Base-by-base conservation (phyloP, 202 grass and related monocot species). In the Brachypodium distachyon region DNA sequence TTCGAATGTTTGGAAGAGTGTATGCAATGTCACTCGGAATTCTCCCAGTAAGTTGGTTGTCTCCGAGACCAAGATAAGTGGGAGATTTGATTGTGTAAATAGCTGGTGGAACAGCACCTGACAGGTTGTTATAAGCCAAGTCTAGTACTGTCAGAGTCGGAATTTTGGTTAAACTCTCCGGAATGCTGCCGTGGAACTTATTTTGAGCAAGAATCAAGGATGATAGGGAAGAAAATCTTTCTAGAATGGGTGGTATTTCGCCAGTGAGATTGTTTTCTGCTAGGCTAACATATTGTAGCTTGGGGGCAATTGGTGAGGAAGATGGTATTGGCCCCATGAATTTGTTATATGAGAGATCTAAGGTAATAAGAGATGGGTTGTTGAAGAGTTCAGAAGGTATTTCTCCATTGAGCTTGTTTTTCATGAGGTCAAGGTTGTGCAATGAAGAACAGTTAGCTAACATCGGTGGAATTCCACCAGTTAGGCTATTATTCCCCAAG, bases 281-380 rank as follows among this genome's bases (percentile, higher is more conserved):
- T 17, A 85, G 3, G 12, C 9, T 41, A 3, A 76, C 0, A 19
- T 12, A n/a, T 0, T n/a, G 13, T 26, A 70, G 4, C 5, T 21
- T 48, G 34, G 33, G 29, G 6, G 23, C 12, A 16, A 21, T 36
- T 46, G 0, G n/a, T 9, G 49, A 34, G 6, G 19, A 50, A 55
- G 73, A 46, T 43, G 84, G 83, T 29, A 90, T 76, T 0, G 26
- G 5, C 4, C 87, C 87, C 21, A 12, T 49, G 4, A 90, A 75
- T 3, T 62, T 1, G 55, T 90, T 90, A 23, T 19, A 3, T 4
- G 52, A 18, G 3, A 82, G 43, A 6, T 47, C 43, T 18, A 87
- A 0, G 8, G 0, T 0, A 4, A 0, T 2, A 16, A 87, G 52
- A 36, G 72, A 59, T 54, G 78, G 47, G 63, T 50, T 73, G 36